Evolutionary conservation across 352 stramenopile species (phyloP), one percentile per base, ranked within the genome.

Genomic region (Globisporangium iwayamae): DNA sequence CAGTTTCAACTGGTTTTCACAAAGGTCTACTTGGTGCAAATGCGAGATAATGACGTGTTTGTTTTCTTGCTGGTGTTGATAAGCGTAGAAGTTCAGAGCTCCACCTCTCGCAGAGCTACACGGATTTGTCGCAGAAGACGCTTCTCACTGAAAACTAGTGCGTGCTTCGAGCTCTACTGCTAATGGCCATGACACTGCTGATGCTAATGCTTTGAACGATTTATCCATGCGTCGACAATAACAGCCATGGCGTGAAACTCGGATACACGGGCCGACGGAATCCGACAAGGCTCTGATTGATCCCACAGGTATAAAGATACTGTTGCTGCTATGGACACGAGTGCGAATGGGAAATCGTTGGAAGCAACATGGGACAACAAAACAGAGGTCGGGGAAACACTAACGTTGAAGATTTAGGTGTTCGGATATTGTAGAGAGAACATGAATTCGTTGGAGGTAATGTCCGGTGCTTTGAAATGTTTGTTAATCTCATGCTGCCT

Each of bases 71-170:
- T 56, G 10, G 39, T 34, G 1, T 32, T 62, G 4, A 28, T 28
- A 28, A 58, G 54, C 11, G 32, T 47, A 87, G 81, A 13, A 72
- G 68, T 18, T 77, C 79, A 1, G 73, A 83, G 45, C 68, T 69
- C 8, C 78, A 91, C 67, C 56, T 93, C 11, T 48, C 72, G 1
- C 67, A 86, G 38, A 75, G 77, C 20, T 93, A 85, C 56, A 50
- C 70, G n/a, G 79, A 83, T 58, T 61, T 76, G 14, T 66, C 73
- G 7, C 73, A 76, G 60, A 93, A 93, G 62, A 82, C 69, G 2
- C 66, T 93, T 9, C 53, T 91, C 14, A 36, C 70, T 2, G 85
- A 91, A 46, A 93, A 91, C 52, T 74, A 88, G 85, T 93, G 79
- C 66, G 25, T 69, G 16, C 30, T 53, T 59, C 25, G 1, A 14